Evolutionary conservation across 371 early-diverging fungal species (phyloP), one percentile per base, ranked within the genome.

Genomic region (Haplosporangium sp.): DNA sequence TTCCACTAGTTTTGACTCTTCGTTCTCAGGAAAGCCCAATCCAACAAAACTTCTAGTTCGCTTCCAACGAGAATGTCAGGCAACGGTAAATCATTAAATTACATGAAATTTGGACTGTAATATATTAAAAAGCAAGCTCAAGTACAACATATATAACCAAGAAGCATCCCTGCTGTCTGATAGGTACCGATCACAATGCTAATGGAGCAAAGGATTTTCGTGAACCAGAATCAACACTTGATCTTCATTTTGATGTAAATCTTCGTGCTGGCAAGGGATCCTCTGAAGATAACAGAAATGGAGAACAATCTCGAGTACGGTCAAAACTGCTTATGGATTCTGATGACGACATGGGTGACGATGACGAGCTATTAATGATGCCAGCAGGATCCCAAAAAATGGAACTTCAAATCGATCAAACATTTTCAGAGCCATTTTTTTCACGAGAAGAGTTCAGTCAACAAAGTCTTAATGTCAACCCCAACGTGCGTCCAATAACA

Each of bases 341-440:
- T 20, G 81, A 79, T 27, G 81, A 79, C n/a, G 75, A 75, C 38
- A 74, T 74, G 66, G 74, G 71, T 4, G 69, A 71, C 62, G 72
- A 82, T 63, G 82, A 72, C 20, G 70, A 67, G 9, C 48, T 82
- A 27, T 35, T 82, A 20, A 61, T 35, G 39, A 61, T 75, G 72
- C 72, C 76, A 1, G 13, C 37, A 19, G 61, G 67, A 9, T 74
- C 70, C 3, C 63, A 73, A 9, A 72, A 68, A 3, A 53, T 72
- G 37, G 82, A 67, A 27, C 63, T 70, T 10, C 69, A 76, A 34
- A 55, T 76, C 52, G 82, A 69, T 40, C 68, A 61, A 38, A 59
- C 35, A 13, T 74, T 70, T 17, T 17, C 45, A 4, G 67, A 10
- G 13, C 45, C 72, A 34, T 20, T 57, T 1, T 27, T 39, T 9